Conservation (phyloP, 257 asterid genomes). For the Orobanche coerulescens region DNA sequence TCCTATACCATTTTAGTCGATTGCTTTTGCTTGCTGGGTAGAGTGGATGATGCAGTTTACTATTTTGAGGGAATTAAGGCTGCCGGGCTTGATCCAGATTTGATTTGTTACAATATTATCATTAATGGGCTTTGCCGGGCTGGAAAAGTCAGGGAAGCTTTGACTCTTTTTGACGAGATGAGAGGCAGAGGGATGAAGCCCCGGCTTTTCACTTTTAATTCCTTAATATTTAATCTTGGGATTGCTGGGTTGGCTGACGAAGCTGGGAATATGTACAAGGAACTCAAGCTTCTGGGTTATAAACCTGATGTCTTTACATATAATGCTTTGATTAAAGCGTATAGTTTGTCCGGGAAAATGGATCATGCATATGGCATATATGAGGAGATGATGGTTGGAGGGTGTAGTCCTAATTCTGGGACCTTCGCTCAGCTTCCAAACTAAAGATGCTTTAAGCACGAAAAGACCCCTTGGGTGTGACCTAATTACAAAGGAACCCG, state of each 20-base stretch:
- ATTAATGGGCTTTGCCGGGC: constrained; percentile 72
- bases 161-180: constrained; percentile 72
- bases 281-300: constrained; percentile 50
- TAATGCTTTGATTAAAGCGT: constrained; percentile 79
- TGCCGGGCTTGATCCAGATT: constrained; percentile 85
- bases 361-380: constrained; percentile 74
- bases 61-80: constrained; percentile 71
- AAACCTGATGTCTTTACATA: constrained; percentile 81
- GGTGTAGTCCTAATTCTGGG: constrained; percentile 70
- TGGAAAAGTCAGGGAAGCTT: constrained; percentile 47
- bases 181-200: constrained; percentile 62
- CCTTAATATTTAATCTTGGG: constrained; percentile 68
- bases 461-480: neutral
- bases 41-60: constrained; percentile 54
- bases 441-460: constrained; percentile 9
- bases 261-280: constrained; percentile 64
- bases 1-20: constrained; percentile 79
- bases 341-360: constrained; percentile 59
- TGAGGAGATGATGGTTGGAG: constrained; percentile 84
- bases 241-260: constrained; percentile 61
- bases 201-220: constrained; percentile 68
- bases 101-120: constrained; percentile 76
- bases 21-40: constrained; percentile 58
- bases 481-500: too few relatives aligned
- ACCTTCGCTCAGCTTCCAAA: constrained; percentile 95